phyloP scores from a whole-genome alignment of 257 asterid species.

The Verbascum thapsus region DNA sequence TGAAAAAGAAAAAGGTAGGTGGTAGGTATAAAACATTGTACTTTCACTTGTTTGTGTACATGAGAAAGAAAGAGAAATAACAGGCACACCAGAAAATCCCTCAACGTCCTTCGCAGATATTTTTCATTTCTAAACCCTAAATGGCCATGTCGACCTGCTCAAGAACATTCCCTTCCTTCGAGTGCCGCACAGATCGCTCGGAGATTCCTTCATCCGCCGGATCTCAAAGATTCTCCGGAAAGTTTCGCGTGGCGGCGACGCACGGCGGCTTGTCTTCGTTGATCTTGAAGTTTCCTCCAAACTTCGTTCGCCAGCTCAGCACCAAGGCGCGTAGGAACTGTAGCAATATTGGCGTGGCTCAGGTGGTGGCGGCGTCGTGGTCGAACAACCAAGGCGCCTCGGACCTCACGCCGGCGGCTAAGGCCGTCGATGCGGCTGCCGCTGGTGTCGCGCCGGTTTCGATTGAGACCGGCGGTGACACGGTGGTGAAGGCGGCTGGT shows the following conservation, averaged over 20 bases:
- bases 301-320: constrained; percentile 84
- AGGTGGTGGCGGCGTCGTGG: constrained; percentile 91
- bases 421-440: constrained; percentile 61
- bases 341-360: constrained; percentile 91
- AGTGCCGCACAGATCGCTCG: constrained; percentile 60
- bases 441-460: constrained; percentile 47
- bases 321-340: constrained; percentile 83
- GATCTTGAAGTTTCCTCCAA: constrained; percentile 75
- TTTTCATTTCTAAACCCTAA: constrained; percentile 25
- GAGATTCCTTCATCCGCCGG: constrained; percentile 47
- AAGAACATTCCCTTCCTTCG: constrained; percentile 48
- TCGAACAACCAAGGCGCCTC: constrained; percentile 45
- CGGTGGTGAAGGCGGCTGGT: constrained; percentile 43
- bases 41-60: too few relatives aligned
- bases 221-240: constrained; percentile 28
- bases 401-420: constrained; percentile 49
- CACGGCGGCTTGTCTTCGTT: constrained; percentile 56
- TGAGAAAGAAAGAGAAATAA: too few relatives aligned
- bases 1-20: too few relatives aligned
- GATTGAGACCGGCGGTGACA: constrained; percentile 39
- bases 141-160: constrained; percentile 69
- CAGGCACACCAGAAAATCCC: too few relatives aligned
- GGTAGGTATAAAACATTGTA: too few relatives aligned
- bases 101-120: too few relatives aligned
- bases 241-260: constrained; percentile 30